Evolutionary conservation across 1,284 basidiomycete genomes (phyloP).

Genomic region (Tilletia caries): DNA sequence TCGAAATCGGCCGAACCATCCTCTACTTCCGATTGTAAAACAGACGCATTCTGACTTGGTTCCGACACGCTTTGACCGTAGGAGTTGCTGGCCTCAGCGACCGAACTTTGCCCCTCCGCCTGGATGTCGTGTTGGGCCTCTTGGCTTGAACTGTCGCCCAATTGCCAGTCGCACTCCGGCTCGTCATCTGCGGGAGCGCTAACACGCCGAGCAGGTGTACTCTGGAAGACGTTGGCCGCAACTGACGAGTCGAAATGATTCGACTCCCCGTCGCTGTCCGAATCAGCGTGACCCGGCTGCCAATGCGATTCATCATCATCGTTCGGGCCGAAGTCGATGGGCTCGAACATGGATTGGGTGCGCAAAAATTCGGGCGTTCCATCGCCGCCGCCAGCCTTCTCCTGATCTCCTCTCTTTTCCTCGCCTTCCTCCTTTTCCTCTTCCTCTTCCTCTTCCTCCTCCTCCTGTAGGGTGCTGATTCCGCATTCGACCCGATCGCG

Average conservation of each 20-base stretch:
- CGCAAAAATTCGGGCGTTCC: background rate
- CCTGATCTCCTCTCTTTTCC: background rate
- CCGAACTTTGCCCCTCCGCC: no score
- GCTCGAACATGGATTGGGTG: constrained; percentile 7
- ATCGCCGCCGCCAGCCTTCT: background rate
- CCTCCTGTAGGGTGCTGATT: background rate
- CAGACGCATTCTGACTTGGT: no score
- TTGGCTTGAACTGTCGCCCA: no score
- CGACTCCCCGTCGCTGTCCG: background rate
- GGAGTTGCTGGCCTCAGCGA: no score
- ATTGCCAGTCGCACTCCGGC: no score
- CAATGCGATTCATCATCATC: background rate
- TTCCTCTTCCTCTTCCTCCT: background rate
- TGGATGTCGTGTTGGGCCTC: no score
- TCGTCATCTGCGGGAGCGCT: no score
- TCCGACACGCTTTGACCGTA: no score
- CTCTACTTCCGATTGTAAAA: no score
- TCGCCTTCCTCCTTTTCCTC: background rate
- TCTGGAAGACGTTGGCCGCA: constrained; percentile 3
- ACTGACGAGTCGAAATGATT: background rate
- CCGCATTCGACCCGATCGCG: background rate
- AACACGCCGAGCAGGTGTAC: background rate
- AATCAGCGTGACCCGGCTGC: constrained; percentile 3
- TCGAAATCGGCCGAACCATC: no score
- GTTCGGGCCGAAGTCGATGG: background rate